phyloP scores from a whole-genome alignment of 139 green algal genomes.

The Chlorella sp. region DNA sequence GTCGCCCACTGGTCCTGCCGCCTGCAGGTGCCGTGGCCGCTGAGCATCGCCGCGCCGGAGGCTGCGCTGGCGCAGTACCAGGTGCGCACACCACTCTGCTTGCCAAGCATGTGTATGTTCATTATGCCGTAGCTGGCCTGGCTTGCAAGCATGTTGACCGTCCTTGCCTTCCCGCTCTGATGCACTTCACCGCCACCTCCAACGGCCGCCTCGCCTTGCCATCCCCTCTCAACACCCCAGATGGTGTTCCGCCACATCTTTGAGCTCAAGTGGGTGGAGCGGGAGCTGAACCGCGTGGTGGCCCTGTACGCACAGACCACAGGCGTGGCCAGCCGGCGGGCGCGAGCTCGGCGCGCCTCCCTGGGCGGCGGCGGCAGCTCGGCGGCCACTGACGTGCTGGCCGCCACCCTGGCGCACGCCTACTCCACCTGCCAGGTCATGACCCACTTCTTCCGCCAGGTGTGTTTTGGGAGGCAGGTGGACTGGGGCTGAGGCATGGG shows the following conservation, averaged over 20 bases:
- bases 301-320: conserved; percentile 63
- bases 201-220: too few relatives aligned
- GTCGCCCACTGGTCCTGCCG: not conserved
- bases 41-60: conserved; percentile 79
- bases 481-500: too few relatives aligned
- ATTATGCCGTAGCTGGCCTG: too few relatives aligned
- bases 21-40: conserved; percentile 71
- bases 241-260: conserved; percentile 89
- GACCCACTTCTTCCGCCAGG: conserved; percentile 73
- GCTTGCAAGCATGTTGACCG: too few relatives aligned
- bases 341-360: not conserved
- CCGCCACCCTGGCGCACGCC: conserved; percentile 42
- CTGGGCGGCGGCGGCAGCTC: not conserved
- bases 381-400: not conserved
- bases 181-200: too few relatives aligned
- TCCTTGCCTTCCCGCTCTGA: too few relatives aligned
- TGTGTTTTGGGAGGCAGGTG: too few relatives aligned
- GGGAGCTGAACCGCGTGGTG: conserved; percentile 74
- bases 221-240: conserved; percentile 34
- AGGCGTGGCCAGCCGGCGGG: conserved; percentile 31
- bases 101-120: too few relatives aligned
- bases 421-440: conserved; percentile 75
- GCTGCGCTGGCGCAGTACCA: conserved; percentile 84
- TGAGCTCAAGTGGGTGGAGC: conserved; percentile 83
- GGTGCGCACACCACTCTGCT: too few relatives aligned